These are phyloP conservation scores for Hypoxylon sp. DNA, from an alignment of 2,329 filamentous ascomycete species.

Conservation along the genomic window DNA sequence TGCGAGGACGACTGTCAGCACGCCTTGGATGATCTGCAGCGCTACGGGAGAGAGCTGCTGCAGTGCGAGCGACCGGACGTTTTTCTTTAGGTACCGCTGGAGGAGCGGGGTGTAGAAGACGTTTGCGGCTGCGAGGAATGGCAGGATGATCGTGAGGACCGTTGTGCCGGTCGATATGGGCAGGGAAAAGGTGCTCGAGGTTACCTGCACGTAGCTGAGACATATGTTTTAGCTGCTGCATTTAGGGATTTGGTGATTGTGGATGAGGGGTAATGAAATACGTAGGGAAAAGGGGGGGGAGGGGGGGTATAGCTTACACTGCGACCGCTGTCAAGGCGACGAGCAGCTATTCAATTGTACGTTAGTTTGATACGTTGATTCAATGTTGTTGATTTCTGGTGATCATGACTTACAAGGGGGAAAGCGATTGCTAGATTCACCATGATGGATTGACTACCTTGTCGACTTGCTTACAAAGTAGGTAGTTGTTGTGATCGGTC, in stretches of 20 bases:
- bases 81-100: conserved; percentile 13
- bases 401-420: conserved; percentile 23
- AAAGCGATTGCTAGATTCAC: conserved; percentile 15
- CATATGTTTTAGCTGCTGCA: conserved; percentile 24
- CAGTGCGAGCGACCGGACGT: conserved; percentile 12
- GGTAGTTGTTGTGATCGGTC: background rate
- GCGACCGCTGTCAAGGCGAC: conserved; percentile 34
- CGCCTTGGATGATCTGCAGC: conserved; percentile 61
- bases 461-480: background rate
- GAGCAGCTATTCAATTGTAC: conserved; percentile 29
- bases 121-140: conserved; percentile 50
- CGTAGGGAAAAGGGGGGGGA: conserved; percentile 2
- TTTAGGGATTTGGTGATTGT: background rate
- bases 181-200: conserved; percentile 50
- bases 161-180: conserved; percentile 52
- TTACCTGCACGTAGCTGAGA: conserved; percentile 52
- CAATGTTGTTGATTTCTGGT: background rate
- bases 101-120: conserved; percentile 47
- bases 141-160: conserved; percentile 52
- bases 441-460: conserved; percentile 20
- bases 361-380: conserved; percentile 24
- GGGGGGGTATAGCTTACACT: conserved; percentile 34
- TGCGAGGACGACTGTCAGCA: conserved; percentile 62
- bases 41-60: conserved; percentile 53
- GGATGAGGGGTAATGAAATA: conserved; percentile 22